Conservation (phyloP, 306 rosid genomes). For the Castanospermum australe region DNA sequence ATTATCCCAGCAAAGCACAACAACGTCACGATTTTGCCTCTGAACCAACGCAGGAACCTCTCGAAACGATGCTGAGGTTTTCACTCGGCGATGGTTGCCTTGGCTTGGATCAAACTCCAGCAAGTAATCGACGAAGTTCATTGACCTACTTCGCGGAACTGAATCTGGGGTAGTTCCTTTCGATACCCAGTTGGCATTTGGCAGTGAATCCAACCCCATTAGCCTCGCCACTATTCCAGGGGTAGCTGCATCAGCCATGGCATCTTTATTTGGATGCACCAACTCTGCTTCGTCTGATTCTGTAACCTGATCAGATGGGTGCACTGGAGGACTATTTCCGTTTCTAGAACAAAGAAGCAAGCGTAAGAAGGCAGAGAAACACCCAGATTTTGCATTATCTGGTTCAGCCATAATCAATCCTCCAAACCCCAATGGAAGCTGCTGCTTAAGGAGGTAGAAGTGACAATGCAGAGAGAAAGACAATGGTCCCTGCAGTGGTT, state of each 20-base stretch:
- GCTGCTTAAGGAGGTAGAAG: neutral
- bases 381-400: conserved; percentile 38
- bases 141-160: conserved; percentile 66
- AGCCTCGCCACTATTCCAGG: conserved; percentile 78
- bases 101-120: conserved; percentile 44
- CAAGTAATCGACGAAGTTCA: conserved; percentile 73
- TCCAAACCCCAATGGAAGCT: neutral
- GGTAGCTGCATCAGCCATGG: neutral
- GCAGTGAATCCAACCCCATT: conserved; percentile 85
- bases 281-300: conserved; percentile 5
- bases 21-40: conserved; percentile 24
- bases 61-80: conserved; percentile 74
- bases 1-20: conserved; percentile 41
- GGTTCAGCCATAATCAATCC: conserved; percentile 39
- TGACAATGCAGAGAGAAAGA: neutral
- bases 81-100: conserved; percentile 47
- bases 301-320: conserved; percentile 53
- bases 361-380: conserved; percentile 48
- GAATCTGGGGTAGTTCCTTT: conserved; percentile 40
- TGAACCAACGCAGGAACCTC: conserved; percentile 51
- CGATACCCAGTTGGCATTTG: conserved; percentile 45
- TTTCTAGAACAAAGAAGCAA: conserved; percentile 55
- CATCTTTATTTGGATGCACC: neutral
- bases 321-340: conserved; percentile 53
- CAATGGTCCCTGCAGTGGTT: conserved; percentile 13